Evolutionary conservation across 495 filamentous ascomycete genomes (phyloP), one percentile per base, ranked within the genome.

Genomic region (Sporormia fimetaria): DNA sequence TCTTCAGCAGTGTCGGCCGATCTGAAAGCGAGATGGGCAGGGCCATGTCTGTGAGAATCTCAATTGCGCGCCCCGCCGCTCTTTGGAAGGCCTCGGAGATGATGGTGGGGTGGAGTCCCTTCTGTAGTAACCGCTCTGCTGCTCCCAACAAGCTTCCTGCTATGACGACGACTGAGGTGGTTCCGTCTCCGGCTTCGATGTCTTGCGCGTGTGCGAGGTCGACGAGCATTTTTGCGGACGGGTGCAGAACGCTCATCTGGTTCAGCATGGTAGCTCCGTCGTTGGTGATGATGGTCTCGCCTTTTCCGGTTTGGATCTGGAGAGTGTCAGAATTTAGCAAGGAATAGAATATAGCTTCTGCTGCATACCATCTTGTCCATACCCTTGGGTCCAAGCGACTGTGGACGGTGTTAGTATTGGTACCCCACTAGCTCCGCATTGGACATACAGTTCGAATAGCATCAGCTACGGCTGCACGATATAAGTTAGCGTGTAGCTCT

Each of bases 241-340:
- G 90, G 62, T 98, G 90, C 85, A 96, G 83, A 36, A 98, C 92
- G 51, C 83, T 81, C 90, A 98, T 96, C 70, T 87, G 83, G 64
- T 80, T 90, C 57, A 98, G 66, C 85, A 96, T 96, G 25, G 90
- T 98, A 67, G 90, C 93, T 62, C 90, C 90, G 65, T 98, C 90
- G 67, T 98, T 98, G 38, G 33, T 39, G 63, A 98, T 98, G 56
- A 96, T 88, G 31, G 90, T 95, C 60, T 92, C 79, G 63, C 92
- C 92, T 59, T 86, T 93, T 51, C 86, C 81, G 20, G 83, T 92
- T 74, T 90, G 81, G 49, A 98, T 96, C 73, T 76, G 47, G 9
- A 14, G 20, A 17, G 15, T 11, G 33, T 69, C 53, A 68, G 61
- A 9, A 36, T 28, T 40, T 27, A 15, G 27, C 22, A 6, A 20